A percentile compares a stretch with the other conserved stretches of the same genome.
phyloP scores from a whole-genome alignment of 2,329 filamentous ascomycete species.

The Pseudogymnoascus sp. region DNA sequence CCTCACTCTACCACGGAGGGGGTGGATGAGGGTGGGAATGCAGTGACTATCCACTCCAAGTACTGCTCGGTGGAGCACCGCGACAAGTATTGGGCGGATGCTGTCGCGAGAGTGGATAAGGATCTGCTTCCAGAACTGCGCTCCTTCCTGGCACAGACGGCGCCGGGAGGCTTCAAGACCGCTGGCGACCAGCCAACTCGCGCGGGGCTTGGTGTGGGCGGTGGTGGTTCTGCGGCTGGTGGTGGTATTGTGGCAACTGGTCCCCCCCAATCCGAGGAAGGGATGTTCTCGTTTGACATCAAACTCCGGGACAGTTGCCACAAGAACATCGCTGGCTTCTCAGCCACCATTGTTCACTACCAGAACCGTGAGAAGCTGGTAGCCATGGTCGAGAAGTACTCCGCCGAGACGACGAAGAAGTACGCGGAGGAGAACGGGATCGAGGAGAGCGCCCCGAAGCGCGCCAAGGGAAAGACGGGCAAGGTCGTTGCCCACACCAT shows the following conservation, averaged over 20 bases:
- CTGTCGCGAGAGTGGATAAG: neutral
- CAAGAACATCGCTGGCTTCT: neutral
- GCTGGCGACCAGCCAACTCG: neutral
- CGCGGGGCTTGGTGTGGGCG: neutral
- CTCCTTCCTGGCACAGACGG: neutral
- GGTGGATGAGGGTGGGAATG: slow-evolving; percentile 18
- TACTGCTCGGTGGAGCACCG: slow-evolving; percentile 27
- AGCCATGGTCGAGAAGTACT: neutral
- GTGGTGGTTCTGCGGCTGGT: neutral
- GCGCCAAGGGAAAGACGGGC: neutral
- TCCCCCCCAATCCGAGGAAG: neutral
- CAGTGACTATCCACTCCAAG: slow-evolving; percentile 20
- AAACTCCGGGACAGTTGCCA: neutral
- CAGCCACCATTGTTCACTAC: neutral
- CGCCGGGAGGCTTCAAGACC: neutral
- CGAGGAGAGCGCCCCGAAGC: neutral
- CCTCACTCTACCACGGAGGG: slow-evolving; percentile 9
- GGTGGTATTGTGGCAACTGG: neutral
- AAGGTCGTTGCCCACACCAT: neutral
- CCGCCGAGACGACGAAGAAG: neutral
- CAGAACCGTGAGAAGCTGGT: neutral
- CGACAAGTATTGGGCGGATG: slow-evolving; percentile 16
- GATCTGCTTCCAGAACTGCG: neutral
- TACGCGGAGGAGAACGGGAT: neutral
- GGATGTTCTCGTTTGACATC: neutral